Base-by-base conservation (phyloP, 202 grass and related monocot species). In the Zizania palustris region DNA sequence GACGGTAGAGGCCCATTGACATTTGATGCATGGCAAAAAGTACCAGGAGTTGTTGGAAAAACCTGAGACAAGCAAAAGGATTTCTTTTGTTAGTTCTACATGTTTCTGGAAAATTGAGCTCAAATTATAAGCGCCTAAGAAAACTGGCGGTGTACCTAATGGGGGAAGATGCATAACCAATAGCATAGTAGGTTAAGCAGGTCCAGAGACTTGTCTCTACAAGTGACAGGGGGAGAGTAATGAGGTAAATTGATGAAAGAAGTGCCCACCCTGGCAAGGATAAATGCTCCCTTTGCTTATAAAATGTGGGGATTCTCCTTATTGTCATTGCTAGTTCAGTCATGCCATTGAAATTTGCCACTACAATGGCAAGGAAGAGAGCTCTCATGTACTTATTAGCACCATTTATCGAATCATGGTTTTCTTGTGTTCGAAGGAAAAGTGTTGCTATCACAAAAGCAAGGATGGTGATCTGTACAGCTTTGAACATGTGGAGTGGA, bases 301-400 rank as follows among this genome's bases (percentile, higher is more conserved):
- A 97, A 67, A 91, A 93, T 13, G 86, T 91, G 15, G 90, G 90
- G 56, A 97, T 67, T 21, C 93, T 71, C 68, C 79, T 93, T 81
- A 89, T 79, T 60, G 84, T 97, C 82, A 93, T 97, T 60, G 81
- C 60, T 33, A 97, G 61, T 63, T 97, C 93, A 51, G 72, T 88
- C 93, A 93, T 90, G 43, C 90, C 90, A 71, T 93, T 97, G 53
- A 93, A 90, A 45, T 90, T 97, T 38, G 90, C 80, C 75, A 90
- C 77, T 6, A 93, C 74, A 33, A 97, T 73, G 68, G 75, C 68
- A n/a, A 82, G 69, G 78, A 90, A 97, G 48, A 88, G 70, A 21
- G 93, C 87, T 63, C 93, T 90, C 60, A 90, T 69, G 80, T 93
- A 97, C 45, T 81, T 82, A 13, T 93, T 90, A 38, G 82, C 93